A percentile compares a stretch with the other conserved stretches of the same genome.
These are phyloP conservation scores for Avena atlantica DNA, from an alignment of 176 grass and related monocot species.

Conservation along the genomic window DNA sequence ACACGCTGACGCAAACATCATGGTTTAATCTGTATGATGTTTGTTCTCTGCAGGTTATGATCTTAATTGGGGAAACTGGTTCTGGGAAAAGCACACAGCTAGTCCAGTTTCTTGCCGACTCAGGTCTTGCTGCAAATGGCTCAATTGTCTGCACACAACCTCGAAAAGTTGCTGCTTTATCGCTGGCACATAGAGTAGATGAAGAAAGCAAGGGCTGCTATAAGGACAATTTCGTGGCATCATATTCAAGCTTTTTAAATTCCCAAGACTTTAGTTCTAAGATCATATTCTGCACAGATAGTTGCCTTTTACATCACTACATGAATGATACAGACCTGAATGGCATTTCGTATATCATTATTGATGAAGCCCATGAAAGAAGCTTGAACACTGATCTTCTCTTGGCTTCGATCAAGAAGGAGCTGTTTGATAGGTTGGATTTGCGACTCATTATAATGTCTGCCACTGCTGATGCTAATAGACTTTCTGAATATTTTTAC, in stretches of 20 bases:
- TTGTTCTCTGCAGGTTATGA: constrained; percentile 66
- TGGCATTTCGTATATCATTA: constrained; percentile 81
- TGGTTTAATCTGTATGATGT: not conserved
- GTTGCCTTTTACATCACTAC: constrained; percentile 80
- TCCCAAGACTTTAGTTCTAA: constrained; percentile 58
- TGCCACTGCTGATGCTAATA: constrained; percentile 83
- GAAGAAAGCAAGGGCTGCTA: constrained; percentile 84
- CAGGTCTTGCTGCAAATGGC: constrained; percentile 58
- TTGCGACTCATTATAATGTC: constrained; percentile 96
- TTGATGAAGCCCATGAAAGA: constrained; percentile 98
- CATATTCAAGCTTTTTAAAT: constrained; percentile 60
- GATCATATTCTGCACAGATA: constrained; percentile 84
- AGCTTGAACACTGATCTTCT: constrained; percentile 96
- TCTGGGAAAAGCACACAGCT: constrained; percentile 96
- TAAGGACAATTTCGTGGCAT: constrained; percentile 54
- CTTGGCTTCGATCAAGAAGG: constrained; percentile 87
- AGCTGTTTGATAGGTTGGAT: constrained; percentile 71
- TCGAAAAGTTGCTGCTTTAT: constrained; percentile 81
- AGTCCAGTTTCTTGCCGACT: constrained; percentile 89
- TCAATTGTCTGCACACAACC: constrained; percentile 94
- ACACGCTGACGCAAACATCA: not conserved
- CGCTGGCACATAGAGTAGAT: constrained; percentile 76
- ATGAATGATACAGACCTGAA: constrained; percentile 55
- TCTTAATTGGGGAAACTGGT: constrained; percentile 96
- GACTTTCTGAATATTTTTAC: constrained; percentile 83